Evolutionary conservation across 2,329 filamentous ascomycete species (phyloP), one percentile per base, ranked within the genome.

Genomic region (Sphaerulina vaccinii): DNA sequence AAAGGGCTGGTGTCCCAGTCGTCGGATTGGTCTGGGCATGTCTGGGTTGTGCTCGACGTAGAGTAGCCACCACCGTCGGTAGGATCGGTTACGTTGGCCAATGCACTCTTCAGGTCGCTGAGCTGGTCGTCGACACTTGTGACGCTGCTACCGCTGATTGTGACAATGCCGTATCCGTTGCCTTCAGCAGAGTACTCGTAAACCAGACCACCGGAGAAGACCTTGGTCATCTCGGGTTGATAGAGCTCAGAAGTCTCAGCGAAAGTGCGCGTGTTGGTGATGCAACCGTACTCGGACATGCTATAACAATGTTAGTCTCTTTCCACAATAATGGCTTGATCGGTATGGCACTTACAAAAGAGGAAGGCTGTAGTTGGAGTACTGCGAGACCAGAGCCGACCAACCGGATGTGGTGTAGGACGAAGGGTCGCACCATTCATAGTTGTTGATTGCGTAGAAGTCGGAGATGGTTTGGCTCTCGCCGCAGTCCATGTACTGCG

Each of bases 141-240:
- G 22, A 71, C 72, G 67, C 71, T 64, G 58, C 69, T 63, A 57
- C 78, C 80, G 40, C 71, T 66, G 65, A 93, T 76, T 52, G 81
- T 73, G 67, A 91, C 90, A 53, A 95, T 85, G 59, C 91, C 92
- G 71, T 84, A 97, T 39, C 85, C 79, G 74, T 85, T 89, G 55
- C 79, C 78, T 72, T 95, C 90, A 66, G 87, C 75, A 8, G 87
- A 85, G 78, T 96, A 99, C 74, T 97, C 91, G 75, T 96, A 99
- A 71, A 96, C 88, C 33, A 99, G 82, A 70, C 93, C 93, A 65
- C 93, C 93, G 35, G 91, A 96, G 81, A 96, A 97, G 65, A 96
- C 90, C 15, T 71, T 63, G 6, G 86, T 90, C 92, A 97, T 97
- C 54, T 96, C 71, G 16, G 72, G 73, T 72, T 77, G 82, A 85